phyloP scores from a whole-genome alignment of 2,329 filamentous ascomycete species.

The Trichoderma endophyticum region DNA sequence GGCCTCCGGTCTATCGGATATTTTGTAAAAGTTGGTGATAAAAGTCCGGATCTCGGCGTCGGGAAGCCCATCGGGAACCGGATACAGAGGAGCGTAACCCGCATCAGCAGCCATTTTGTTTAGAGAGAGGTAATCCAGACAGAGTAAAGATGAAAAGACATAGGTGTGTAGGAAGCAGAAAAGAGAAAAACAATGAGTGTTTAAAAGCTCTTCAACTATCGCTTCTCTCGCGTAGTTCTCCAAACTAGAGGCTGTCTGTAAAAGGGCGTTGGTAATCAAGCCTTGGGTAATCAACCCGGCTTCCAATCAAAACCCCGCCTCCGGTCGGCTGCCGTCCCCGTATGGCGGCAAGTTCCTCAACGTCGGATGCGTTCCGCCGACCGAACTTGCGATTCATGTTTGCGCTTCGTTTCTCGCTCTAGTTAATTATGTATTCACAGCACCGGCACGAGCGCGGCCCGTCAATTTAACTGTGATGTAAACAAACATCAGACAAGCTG shows the following conservation, averaged over 20 bases:
- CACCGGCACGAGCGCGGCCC: not conserved
- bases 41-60: conserved; percentile 37
- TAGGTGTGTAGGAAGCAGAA: not conserved
- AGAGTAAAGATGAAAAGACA: not conserved
- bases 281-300: not conserved
- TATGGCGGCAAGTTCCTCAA: not conserved
- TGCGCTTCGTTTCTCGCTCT: not conserved
- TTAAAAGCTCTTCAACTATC: not conserved
- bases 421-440: not conserved
- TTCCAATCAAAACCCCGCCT: not conserved
- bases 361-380: conserved; percentile 2
- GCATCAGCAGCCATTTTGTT: conserved; percentile 23
- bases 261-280: not conserved
- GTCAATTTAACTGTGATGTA: not conserved
- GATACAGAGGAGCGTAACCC: conserved; percentile 33
- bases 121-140: not conserved
- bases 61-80: conserved; percentile 29
- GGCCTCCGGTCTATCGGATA: conserved; percentile 41
- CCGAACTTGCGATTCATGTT: not conserved
- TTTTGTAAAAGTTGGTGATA: conserved; percentile 42
- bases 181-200: not conserved
- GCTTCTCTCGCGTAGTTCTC: not conserved
- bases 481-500: not conserved
- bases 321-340: not conserved
- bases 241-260: not conserved